Conservation (phyloP, 768 basidiomycete genomes). For the Agaricus bisporus region DNA sequence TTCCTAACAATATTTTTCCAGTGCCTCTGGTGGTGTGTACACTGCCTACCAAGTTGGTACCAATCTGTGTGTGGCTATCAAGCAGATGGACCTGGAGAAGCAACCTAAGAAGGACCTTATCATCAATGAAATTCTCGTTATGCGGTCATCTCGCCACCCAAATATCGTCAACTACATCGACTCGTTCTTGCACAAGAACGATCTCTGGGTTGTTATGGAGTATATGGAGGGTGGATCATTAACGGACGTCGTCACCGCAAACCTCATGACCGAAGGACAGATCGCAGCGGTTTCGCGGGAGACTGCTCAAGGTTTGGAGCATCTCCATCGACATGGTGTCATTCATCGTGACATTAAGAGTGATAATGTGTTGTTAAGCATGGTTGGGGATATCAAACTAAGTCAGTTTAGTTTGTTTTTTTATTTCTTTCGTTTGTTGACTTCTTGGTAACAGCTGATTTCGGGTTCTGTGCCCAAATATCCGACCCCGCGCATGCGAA, state of each 20-base stretch:
- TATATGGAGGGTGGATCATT: conserved; percentile 97
- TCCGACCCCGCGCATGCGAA: conserved; percentile 86
- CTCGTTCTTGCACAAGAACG: conserved; percentile 95
- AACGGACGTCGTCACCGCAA: conserved; percentile 93
- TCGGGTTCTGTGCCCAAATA: conserved; percentile 98
- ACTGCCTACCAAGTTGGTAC: conserved; percentile 97
- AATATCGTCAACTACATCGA: conserved; percentile 99
- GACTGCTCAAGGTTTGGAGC: conserved; percentile 88
- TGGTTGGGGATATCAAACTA: conserved; percentile 95
- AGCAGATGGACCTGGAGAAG: conserved; percentile 99
- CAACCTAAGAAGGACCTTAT: conserved; percentile 99
- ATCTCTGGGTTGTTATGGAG: conserved; percentile 99
- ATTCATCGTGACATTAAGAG: conserved; percentile 99
- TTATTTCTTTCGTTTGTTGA: conserved; percentile 2
- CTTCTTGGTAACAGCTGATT: conserved; percentile 61
- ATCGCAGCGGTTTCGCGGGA: conserved; percentile 96
- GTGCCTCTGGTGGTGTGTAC: conserved; percentile 96
- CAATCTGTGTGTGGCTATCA: conserved; percentile 93
- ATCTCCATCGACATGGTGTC: conserved; percentile 92
- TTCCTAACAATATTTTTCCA: conserved; percentile 23
- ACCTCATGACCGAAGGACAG: conserved; percentile 97
- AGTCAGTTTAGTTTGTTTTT: conserved; percentile 50
- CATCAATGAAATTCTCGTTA: conserved; percentile 99
- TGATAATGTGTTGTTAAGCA: conserved; percentile 89
- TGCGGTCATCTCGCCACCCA: conserved; percentile 94